Base-by-base conservation (phyloP, 1,284 basidiomycete genomes). In the Cryptococcus maquisensis region DNA sequence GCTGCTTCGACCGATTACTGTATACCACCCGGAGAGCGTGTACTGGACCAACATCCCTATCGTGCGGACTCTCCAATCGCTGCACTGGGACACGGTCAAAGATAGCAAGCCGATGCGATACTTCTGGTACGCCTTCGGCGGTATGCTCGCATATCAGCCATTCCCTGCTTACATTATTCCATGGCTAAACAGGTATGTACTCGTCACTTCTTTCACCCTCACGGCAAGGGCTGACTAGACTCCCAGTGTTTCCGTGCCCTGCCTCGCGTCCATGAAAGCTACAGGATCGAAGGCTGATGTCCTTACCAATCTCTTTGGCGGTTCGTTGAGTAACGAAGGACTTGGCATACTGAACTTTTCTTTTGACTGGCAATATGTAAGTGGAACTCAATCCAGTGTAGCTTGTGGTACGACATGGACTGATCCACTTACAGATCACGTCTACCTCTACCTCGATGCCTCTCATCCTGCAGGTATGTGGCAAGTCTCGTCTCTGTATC, bases 231-330 rank as follows among this genome's bases (percentile, higher is more conserved):
- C 28, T 32, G 28, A 32, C 28, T 3, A 7, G 6, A 8, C 7
- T 32, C 28, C 1, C 28, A 32, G 59, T 10, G 42, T 73, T 41
- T 67, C 64, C 18, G 59, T 73, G 39, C 55, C 54, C 67, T 79
- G 57, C 81, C 81, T 49, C 58, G 85, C 40, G 65, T 80, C 49
- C 78, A 83, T 62, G 82, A 83, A 80, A 77, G 81, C 82, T 59
- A 46, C 65, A 48, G 48, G 13, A 18, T 37, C 26, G 45, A 50
- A 55, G 21, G 48, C 47, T 9, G 41, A 47, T 40, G 43, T 59
- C 26, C 38, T 71, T 21, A 69, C 55, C 32, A 69, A 67, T 49
- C 18, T 72, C 16, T 72, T 72, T 50, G 69, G 70, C 20, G 68
- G 69, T 0, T 40, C 53, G 9, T 42, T 57, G 37, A 51, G 41